These are phyloP conservation scores for Mycena sp. DNA, from an alignment of 1,284 basidiomycete species.

Conservation along the genomic window DNA sequence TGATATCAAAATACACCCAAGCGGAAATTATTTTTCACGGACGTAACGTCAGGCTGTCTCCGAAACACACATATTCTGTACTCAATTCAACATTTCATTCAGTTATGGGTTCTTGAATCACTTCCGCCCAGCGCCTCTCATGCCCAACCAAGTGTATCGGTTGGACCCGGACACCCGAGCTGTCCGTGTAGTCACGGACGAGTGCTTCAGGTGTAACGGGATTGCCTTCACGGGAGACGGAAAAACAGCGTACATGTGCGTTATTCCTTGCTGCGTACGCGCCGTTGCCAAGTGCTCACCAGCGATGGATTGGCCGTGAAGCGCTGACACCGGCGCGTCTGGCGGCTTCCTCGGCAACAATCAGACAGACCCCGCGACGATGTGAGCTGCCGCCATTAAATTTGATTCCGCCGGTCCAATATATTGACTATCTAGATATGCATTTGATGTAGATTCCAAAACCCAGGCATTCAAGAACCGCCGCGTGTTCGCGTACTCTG, in stretches of 20 bases:
- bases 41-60: constrained; percentile 58
- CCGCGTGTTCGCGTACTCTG: constrained; percentile 75
- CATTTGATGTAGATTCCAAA: constrained; percentile 72
- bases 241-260: constrained; percentile 72
- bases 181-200: constrained; percentile 76
- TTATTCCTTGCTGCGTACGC: constrained; percentile 26
- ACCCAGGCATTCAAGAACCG: constrained; percentile 69
- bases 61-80: not conserved
- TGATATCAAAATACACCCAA: constrained; percentile 80
- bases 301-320: constrained; percentile 34
- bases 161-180: constrained; percentile 71
- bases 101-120: constrained; percentile 72
- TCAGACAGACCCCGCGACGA: constrained; percentile 71
- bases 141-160: constrained; percentile 80
- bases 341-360: constrained; percentile 64
- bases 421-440: constrained; percentile 58
- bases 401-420: not conserved
- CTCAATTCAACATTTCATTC: constrained; percentile 8
- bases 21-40: constrained; percentile 76
- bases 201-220: constrained; percentile 70
- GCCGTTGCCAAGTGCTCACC: not conserved
- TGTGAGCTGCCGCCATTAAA: constrained; percentile 53
- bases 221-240: constrained; percentile 77
- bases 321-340: constrained; percentile 61
- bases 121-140: constrained; percentile 70